These are phyloP conservation scores for Rhizopus arrhizus DNA, from an alignment of 371 early-diverging fungal species.

Conservation along the genomic window DNA sequence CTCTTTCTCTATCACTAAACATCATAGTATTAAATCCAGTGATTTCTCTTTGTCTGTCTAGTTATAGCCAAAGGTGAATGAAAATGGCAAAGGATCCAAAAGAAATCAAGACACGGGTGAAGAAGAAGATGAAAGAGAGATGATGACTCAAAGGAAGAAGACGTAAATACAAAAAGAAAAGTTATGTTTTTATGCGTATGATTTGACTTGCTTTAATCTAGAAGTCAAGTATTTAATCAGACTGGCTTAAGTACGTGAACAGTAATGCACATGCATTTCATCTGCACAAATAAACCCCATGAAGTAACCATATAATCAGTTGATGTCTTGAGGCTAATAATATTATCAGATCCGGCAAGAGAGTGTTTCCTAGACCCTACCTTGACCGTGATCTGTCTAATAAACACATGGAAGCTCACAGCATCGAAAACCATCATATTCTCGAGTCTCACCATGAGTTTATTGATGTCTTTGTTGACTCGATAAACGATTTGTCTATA, in stretches of 20 bases:
- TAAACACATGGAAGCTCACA: neutral
- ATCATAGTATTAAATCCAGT: too few species aligned
- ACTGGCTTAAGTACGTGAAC: conserved; percentile 6
- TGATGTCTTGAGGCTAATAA: neutral
- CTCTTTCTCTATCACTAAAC: too few species aligned
- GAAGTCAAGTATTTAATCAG: conserved; percentile 3
- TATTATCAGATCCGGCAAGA: neutral
- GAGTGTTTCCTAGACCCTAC: neutral
- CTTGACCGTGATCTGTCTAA: neutral
- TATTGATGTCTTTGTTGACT: neutral
- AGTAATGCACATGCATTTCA: conserved; percentile 1
- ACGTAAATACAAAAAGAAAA: too few species aligned
- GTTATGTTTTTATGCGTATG: too few species aligned
- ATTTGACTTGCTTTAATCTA: too few species aligned
- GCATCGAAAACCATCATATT: neutral
- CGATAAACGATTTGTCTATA: neutral
- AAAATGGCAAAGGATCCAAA: too few species aligned
- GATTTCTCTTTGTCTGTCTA: too few species aligned
- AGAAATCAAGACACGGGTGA: too few species aligned
- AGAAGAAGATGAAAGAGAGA: too few species aligned
- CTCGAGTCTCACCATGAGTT: neutral
- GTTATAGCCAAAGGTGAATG: too few species aligned
- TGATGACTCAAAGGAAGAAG: too few species aligned
- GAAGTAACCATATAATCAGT: neutral
- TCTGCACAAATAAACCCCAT: conserved; percentile 9